phyloP scores from a whole-genome alignment of 345 rosid species.

The Euphorbia pulcherrima region DNA sequence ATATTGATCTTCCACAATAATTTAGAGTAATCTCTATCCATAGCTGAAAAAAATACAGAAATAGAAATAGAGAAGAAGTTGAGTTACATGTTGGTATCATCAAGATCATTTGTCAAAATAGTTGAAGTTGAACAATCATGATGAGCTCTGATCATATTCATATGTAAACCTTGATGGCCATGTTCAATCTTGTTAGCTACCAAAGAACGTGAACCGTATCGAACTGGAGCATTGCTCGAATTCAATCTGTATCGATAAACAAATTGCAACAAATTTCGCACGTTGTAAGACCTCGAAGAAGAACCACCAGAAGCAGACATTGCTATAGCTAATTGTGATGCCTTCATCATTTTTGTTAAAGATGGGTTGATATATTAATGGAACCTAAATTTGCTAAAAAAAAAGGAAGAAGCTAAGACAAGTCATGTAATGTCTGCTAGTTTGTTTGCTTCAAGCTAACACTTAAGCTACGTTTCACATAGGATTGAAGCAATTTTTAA shows the following conservation, averaged over 20 bases:
- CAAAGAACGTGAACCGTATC: neutral
- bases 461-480: neutral
- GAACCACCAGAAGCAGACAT: neutral
- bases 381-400: neutral
- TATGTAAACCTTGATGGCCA: conserved; percentile 22
- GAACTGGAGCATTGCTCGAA: neutral
- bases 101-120: conserved; percentile 1
- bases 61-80: neutral
- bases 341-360: too few species aligned
- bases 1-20: neutral
- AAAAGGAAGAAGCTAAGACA: conserved; percentile 20
- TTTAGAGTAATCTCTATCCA: neutral
- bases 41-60: neutral
- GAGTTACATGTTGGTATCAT: conserved; percentile 10
- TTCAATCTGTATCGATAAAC: neutral
- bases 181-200: conserved; percentile 4
- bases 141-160: conserved; percentile 11
- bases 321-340: too few species aligned
- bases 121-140: neutral
- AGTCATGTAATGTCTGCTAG: neutral
- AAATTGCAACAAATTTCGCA: conserved; percentile 10
- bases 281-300: neutral
- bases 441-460: conserved; percentile 16
- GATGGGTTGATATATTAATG: too few species aligned
- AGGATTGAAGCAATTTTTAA: neutral